Base-by-base conservation (phyloP, 2,329 filamentous ascomycete genomes). In the Verticillium tricorpus region DNA sequence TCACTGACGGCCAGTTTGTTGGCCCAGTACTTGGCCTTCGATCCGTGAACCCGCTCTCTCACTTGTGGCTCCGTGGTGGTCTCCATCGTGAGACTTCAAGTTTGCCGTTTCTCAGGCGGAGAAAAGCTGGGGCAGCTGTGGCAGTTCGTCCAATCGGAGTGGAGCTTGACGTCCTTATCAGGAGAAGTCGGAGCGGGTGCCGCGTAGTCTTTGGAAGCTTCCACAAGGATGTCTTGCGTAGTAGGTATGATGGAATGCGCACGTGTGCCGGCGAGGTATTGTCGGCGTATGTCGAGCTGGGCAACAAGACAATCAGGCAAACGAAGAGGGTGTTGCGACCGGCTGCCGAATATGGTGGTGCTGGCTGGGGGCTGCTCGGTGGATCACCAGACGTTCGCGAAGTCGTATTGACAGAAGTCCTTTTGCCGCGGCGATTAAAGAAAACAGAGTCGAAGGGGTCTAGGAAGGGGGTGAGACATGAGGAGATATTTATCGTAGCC, bases 1-100 rank as follows among this genome's bases (percentile, higher is more conserved):
- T 90, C 83, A 15, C 14, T 17, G 62, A 95, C 90, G 56, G 90
- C 87, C 61, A 93, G 72, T 79, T 86, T 93, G 52, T 84, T 74
- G 61, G 75, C 74, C 74, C 80, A 78, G 64, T 74, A 72, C 66
- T 76, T 76, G 59, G 79, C 68, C 64, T 74, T 77, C 39, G 73
- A 75, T 62, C 67, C 71, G 62, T 74, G 69, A 57, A 73, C 71
- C 66, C 58, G 58, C 6, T 37, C 39, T 9, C 58, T 45, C 15
- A 54, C 19, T 45, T 59, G 58, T 15, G 58, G 32, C 19, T 39
- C 58, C 5, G 25, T 34, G 31, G 40, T 45, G 31, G 39, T 45
- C 39, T 50, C 57, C 57, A 59, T 59, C 25, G n/a, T 58, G 56
- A 40, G 37, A n/a, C 37, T 40, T 40, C 37, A n/a, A n/a, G 37